Base-by-base conservation (phyloP, 2,329 filamentous ascomycete species). In the Trichoderma guizhouense region DNA sequence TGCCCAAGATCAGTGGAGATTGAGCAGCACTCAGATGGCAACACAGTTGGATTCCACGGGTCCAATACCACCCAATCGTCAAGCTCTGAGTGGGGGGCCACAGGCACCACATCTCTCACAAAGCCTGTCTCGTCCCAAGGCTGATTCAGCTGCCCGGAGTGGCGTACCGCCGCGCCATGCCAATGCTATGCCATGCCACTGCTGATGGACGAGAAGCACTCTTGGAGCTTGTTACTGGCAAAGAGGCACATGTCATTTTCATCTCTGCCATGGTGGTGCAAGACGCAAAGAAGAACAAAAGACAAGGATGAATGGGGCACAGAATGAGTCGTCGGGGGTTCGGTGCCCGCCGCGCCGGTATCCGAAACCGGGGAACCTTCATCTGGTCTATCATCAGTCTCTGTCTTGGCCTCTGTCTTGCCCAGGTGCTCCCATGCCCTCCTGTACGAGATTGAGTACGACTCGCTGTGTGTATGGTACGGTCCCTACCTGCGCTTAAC, bases 1-100 rank as follows among this genome's bases (percentile, higher is more conserved):
- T 65, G 63, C 47, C 11, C 47, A 53, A 73, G 47, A 39, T 21
- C 36, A 57, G 75, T 75, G 75, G 76, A 76, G 71, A 75, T 75
- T 75, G 72, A 68, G 71, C 68, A 73, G 55, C 64, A 47, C 32
- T 53, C 39, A 18, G 32, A 60, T 15, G 51, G 55, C 47, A 36
- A 34, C 53, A 69, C 66, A 61, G 30, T 57, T 28, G 53, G 65
- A 73, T 64, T 62, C 55, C 62, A 58, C 63, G 55, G 53, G 61
- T 43, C 39, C 58, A 58, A 43, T 30, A 55, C 60, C 32, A 72
- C 69, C 75, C 74, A 75, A 60, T 74, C 67, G 71, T 72, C 73
- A 65, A 67, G 71, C 47, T 60, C 72, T 61, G 36, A 72, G 75
- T 75, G 75, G 75, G 72, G 62, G 51, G 60, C 58, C 34, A 30